Conservation (phyloP, 1,139 yeast genomes). For the Yamadazyma blattariae region DNA sequence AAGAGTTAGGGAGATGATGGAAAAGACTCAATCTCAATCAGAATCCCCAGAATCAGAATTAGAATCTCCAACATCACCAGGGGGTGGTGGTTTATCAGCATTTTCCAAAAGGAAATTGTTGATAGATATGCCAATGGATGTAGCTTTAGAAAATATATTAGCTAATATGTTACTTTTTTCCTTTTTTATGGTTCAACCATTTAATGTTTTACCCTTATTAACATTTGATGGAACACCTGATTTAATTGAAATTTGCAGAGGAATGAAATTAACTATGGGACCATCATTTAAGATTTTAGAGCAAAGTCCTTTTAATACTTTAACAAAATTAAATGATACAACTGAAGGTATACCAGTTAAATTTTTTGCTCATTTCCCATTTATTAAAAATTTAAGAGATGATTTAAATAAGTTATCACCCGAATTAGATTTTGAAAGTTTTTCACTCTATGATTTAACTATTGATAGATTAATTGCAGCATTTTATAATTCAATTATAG, state of each 20-base stretch:
- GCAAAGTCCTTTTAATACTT: neutral
- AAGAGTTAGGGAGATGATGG: neutral
- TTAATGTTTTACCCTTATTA: slow-evolving; percentile 3
- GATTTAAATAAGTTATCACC: neutral
- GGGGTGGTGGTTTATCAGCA: no score
- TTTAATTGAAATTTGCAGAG: slow-evolving; percentile 1
- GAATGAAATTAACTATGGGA: slow-evolving; percentile 1
- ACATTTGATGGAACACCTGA: slow-evolving; percentile 1
- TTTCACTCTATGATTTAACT: neutral
- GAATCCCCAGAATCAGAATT: no score
- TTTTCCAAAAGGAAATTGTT: no score
- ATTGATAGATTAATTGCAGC: neutral
- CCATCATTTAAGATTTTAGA: slow-evolving; percentile 2
- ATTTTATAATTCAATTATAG: neutral
- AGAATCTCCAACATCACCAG: no score
- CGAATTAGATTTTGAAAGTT: neutral
- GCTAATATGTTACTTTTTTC: slow-evolving; percentile 1
- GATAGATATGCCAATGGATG: no score
- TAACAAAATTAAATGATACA: neutral
- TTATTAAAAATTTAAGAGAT: slow-evolving; percentile 1
- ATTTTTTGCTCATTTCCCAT: neutral
- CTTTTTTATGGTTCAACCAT: slow-evolving; percentile 5
- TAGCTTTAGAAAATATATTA: slow-evolving; percentile 3
- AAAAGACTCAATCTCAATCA: no score
- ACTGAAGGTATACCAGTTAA: neutral